These are phyloP conservation scores for Aspergillus nomiae DNA, from an alignment of 2,329 filamentous ascomycete genomes.

Conservation along the genomic window DNA sequence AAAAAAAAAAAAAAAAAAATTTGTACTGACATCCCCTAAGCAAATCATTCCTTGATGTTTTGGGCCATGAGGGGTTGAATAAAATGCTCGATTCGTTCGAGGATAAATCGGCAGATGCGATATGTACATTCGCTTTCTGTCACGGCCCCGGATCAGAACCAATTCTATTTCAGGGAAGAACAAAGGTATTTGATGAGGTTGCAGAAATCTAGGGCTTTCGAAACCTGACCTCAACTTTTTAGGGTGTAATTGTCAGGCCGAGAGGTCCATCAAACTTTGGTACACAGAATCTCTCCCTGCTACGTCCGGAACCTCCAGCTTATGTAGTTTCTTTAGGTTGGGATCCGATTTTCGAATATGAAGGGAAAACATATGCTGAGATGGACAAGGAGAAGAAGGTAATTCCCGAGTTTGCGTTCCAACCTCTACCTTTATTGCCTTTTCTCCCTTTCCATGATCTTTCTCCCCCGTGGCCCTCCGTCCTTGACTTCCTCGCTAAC, in stretches of 20 bases:
- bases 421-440: not conserved
- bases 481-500: constrained; percentile 17
- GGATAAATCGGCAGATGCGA: constrained; percentile 88
- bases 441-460: not conserved
- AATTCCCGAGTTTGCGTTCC: constrained; percentile 21
- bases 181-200: constrained; percentile 59
- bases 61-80: constrained; percentile 85
- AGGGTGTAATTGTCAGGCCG: constrained; percentile 81
- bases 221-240: not conserved
- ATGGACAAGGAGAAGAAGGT: constrained; percentile 94
- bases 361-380: constrained; percentile 90
- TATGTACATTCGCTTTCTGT: constrained; percentile 94
- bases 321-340: constrained; percentile 63
- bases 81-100: constrained; percentile 85
- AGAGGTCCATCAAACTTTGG: constrained; percentile 82
- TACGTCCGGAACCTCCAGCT: not conserved
- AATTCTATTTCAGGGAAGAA: constrained; percentile 88
- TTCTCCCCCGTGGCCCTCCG: not conserved
- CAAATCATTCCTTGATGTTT: constrained; percentile 87
- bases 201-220: not conserved
- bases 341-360: constrained; percentile 95
- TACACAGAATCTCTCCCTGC: constrained; percentile 46
- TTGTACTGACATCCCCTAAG: constrained; percentile 49
- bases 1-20: no score
- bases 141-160: constrained; percentile 81